Evolutionary conservation across 23 red algal genomes (phyloP).

Genomic region (Cyanidium caldarium): DNA sequence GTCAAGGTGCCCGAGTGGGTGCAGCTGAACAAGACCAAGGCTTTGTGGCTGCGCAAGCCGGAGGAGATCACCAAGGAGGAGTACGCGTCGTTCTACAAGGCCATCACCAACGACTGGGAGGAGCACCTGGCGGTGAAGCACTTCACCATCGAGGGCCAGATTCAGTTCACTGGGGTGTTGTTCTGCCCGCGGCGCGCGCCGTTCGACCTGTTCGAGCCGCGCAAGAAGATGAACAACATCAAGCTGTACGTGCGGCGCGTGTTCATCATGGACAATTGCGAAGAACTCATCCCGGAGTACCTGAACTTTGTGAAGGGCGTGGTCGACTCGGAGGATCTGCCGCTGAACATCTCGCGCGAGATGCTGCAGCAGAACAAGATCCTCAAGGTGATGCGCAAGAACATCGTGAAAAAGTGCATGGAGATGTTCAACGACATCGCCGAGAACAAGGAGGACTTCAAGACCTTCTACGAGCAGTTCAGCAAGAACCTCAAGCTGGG

Average conservation of each 20-base stretch:
- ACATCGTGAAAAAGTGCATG: slow-evolving; percentile 95
- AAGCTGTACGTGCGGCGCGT: slow-evolving; percentile 91
- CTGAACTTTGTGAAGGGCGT: slow-evolving; percentile 99
- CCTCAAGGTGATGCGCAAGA: slow-evolving; percentile 95
- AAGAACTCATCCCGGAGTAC: slow-evolving; percentile 96
- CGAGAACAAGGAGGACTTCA: slow-evolving; percentile 99
- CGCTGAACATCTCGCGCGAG: slow-evolving; percentile 89
- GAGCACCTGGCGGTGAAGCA: slow-evolving; percentile 88
- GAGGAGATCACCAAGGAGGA: slow-evolving; percentile 87
- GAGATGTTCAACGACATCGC: slow-evolving; percentile 84
- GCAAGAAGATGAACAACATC: slow-evolving; percentile 97
- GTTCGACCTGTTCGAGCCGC: slow-evolving; percentile 95
- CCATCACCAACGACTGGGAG: slow-evolving; percentile 97
- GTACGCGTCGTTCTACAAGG: slow-evolving; percentile 97
- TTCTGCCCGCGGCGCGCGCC: slow-evolving; percentile 92
- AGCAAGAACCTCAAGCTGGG: slow-evolving; percentile 95
- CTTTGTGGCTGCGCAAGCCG: slow-evolving; percentile 93
- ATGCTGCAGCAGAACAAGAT: slow-evolving; percentile 99
- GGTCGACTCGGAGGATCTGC: slow-evolving; percentile 95
- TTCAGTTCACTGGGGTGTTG: slow-evolving; percentile 83
- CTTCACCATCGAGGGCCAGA: slow-evolving; percentile 81
- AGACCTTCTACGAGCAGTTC: slow-evolving; percentile 93
- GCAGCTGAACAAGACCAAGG: slow-evolving; percentile 97
- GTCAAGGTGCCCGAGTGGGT: slow-evolving; percentile 85
- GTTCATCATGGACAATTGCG: slow-evolving; percentile 99